Base-by-base conservation (phyloP, 2,329 filamentous ascomycete genomes). In the Aspergillus ibericus region DNA sequence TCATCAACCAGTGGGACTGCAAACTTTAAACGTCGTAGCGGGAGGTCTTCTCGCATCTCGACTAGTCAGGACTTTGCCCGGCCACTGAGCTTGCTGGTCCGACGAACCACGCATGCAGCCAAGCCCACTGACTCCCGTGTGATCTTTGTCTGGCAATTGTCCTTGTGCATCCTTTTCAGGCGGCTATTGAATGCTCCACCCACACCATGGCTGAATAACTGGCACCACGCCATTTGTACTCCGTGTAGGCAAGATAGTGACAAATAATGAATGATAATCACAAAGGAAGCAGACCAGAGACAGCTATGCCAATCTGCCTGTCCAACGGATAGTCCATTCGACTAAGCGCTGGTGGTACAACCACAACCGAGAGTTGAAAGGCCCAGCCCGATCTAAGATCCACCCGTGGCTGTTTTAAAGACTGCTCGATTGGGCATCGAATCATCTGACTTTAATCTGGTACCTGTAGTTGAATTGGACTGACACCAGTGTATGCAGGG, bases 21-120 rank as follows among this genome's bases (percentile, higher is more conserved):
- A 53, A 53, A 53, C 36, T 51, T 51, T 51, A 51, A 51, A 36
- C 36, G 32, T 51, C 35, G 49, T 36, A 51, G 32, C 12, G 35
- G 18, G 13, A 42, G 38, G 13, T 18, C 38, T 42, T 22, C 18
- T 42, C 9, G 18, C 18, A 25, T 51, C 20, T 51, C 13, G 49
- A 51, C 49, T 38, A 34, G 32, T 22, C 22, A 35, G 25, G 13
- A 38, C 22, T 13, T 42, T 27, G 44, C 25, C 44, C 27, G 15
- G 15, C 44, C 44, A 48, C 32, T 22, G 38, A 42, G 38, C 38
- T 42, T 42, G 38, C 16, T 22, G 9, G 38, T 22, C 18, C 12
- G 6, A 20, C 20, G 38, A 42, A 42, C 38, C 38, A 42, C 38
- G 13, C 38, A 22, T 42, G 38, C 38, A 42, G 38, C 18, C 38